Conservation (phyloP, 768 basidiomycete genomes). For the Kwoniella heveanensis region DNA sequence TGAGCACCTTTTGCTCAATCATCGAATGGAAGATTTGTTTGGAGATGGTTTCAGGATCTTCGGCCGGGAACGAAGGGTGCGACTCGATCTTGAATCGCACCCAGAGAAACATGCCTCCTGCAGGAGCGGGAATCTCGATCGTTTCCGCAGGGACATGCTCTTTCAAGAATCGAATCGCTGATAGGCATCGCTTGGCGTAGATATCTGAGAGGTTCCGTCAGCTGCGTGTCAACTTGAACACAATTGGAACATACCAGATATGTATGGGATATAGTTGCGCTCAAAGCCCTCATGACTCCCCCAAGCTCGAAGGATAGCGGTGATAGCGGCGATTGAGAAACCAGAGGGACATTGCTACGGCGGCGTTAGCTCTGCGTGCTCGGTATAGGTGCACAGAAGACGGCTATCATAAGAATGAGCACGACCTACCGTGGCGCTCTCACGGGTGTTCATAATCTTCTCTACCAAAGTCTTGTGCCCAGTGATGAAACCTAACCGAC, state of each 20-base stretch:
- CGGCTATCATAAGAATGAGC: neutral
- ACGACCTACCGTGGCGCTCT: constrained; percentile 41
- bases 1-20: constrained; percentile 25
- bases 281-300: constrained; percentile 47
- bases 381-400: neutral
- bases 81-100: constrained; percentile 24
- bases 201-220: constrained; percentile 21
- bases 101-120: constrained; percentile 35
- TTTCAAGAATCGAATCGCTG: constrained; percentile 22
- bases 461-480: constrained; percentile 33
- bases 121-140: constrained; percentile 16
- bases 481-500: constrained; percentile 42
- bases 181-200: constrained; percentile 36
- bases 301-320: constrained; percentile 40
- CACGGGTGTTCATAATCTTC: constrained; percentile 39
- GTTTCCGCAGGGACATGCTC: constrained; percentile 12
- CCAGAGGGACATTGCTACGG: constrained; percentile 39
- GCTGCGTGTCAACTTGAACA: too few species aligned
- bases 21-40: constrained; percentile 19
- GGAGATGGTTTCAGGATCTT: constrained; percentile 23
- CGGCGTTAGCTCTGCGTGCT: too few species aligned
- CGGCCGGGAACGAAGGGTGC: constrained; percentile 15
- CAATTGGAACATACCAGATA: constrained; percentile 39
- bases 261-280: constrained; percentile 44
- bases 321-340: constrained; percentile 39